Percentiles rank a stretch among this genome's conserved stretches.
These are phyloP conservation scores for Alternaria gaisen DNA, from an alignment of 2,329 filamentous ascomycete genomes.

Conservation along the genomic window DNA sequence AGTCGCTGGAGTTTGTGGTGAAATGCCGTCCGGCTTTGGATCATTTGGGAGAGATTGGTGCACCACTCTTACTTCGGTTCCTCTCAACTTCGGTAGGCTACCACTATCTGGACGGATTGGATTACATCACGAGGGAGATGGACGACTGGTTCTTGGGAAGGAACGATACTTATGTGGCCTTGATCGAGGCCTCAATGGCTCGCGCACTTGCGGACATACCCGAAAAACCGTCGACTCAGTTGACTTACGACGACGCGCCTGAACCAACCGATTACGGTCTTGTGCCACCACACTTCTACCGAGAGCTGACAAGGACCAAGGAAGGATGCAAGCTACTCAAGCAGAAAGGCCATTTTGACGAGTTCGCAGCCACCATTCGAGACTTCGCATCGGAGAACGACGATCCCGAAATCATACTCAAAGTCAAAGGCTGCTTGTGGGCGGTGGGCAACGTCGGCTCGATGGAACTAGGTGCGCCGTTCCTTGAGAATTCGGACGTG, in stretches of 20 bases:
- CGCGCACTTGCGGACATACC: conserved; percentile 75
- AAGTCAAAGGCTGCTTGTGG: conserved; percentile 97
- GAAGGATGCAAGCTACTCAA: conserved; percentile 91
- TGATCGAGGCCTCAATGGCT: conserved; percentile 95
- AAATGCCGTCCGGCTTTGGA: conserved; percentile 94
- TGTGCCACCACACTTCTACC: conserved; percentile 97
- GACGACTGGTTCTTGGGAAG: conserved; percentile 98
- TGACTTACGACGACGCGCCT: conserved; percentile 55
- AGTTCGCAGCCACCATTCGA: conserved; percentile 87
- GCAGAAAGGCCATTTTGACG: conserved; percentile 95
- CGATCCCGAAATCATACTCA: conserved; percentile 84
- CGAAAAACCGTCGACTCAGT: conserved; percentile 63
- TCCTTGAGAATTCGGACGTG: conserved; percentile 88
- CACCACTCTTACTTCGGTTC: conserved; percentile 89
- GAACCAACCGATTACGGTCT: conserved; percentile 61
- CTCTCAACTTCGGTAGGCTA: conserved; percentile 96
- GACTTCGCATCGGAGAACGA: conserved; percentile 87
- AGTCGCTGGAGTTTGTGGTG: conserved; percentile 93
- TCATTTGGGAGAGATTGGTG: conserved; percentile 95
- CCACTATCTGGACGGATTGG: conserved; percentile 93
- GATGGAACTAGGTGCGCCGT: conserved; percentile 95
- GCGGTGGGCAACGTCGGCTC: conserved; percentile 97
- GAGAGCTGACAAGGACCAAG: conserved; percentile 88
- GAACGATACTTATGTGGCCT: conserved; percentile 92
- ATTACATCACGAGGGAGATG: conserved; percentile 99